These are phyloP conservation scores for Lecanosticta acicola DNA, from an alignment of 2,329 filamentous ascomycete genomes.

Conservation along the genomic window DNA sequence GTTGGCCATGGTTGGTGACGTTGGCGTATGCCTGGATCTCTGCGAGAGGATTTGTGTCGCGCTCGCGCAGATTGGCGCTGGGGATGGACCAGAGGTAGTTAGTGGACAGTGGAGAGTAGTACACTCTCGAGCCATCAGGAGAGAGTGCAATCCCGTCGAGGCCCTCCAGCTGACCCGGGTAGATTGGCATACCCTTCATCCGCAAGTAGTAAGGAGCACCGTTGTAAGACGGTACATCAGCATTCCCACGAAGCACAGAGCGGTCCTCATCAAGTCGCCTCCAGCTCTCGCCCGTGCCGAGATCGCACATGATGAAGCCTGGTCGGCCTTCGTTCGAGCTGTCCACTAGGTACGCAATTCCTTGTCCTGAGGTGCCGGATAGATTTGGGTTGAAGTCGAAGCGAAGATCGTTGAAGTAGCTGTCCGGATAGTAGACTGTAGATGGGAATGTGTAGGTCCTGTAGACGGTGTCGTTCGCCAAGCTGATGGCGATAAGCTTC, in stretches of 20 bases:
- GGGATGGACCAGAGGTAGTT: constrained; percentile 34
- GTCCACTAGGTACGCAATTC: constrained; percentile 45
- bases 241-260: constrained; percentile 28
- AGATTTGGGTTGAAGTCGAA: constrained; percentile 42
- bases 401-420: constrained; percentile 45
- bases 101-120: constrained; percentile 40
- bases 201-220: constrained; percentile 30
- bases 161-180: constrained; percentile 29
- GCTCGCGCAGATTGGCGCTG: constrained; percentile 29
- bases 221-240: constrained; percentile 31
- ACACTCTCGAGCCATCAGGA: constrained; percentile 36
- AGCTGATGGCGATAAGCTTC: constrained; percentile 41
- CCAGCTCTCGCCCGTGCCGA: constrained; percentile 40
- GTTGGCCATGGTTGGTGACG: constrained; percentile 42
- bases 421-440: constrained; percentile 42
- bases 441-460: constrained; percentile 40
- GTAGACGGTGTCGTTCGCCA: constrained; percentile 39
- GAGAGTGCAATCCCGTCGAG: constrained; percentile 37
- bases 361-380: constrained; percentile 34
- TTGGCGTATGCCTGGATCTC: constrained; percentile 42
- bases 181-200: constrained; percentile 22
- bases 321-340: constrained; percentile 43
- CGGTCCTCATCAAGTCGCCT: constrained; percentile 35
- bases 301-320: constrained; percentile 44
- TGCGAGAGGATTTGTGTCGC: constrained; percentile 31